Percentiles rank a stretch among this genome's conserved stretches.
These are phyloP conservation scores for Arthrobotrys pseudoclavata DNA, from an alignment of 2,329 filamentous ascomycete genomes.

Conservation along the genomic window DNA sequence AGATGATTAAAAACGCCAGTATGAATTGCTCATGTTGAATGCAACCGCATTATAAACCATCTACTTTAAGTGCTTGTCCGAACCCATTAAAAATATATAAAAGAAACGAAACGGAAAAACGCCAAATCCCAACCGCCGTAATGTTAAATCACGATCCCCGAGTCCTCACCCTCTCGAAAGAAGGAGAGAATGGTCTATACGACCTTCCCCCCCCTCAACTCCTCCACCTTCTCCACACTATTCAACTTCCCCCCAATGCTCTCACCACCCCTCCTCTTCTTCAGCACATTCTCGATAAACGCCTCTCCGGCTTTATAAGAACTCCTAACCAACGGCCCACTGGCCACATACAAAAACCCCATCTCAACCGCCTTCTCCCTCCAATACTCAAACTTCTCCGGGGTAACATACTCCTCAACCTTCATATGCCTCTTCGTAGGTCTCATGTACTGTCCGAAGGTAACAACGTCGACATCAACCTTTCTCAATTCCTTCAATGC, in stretches of 20 bases:
- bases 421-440: constrained; percentile 98
- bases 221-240: constrained; percentile 44
- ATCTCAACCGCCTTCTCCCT: constrained; percentile 88
- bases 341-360: constrained; percentile 97
- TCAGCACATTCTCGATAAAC: constrained; percentile 97
- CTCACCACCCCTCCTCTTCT: constrained; percentile 75
- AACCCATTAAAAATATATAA: constrained; percentile 10
- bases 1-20: constrained; percentile 20
- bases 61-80: neutral
- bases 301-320: constrained; percentile 98
- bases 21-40: constrained; percentile 10
- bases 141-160: constrained; percentile 40
- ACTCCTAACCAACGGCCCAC: constrained; percentile 90
- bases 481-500: constrained; percentile 80
- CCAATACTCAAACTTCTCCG: constrained; percentile 92
- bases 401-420: constrained; percentile 94
- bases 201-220: constrained; percentile 43
- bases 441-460: constrained; percentile 99
- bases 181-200: constrained; percentile 8
- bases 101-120: constrained; percentile 3
- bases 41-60: neutral
- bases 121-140: neutral
- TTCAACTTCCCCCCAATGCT: constrained; percentile 32
- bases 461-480: constrained; percentile 90
- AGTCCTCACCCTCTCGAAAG: neutral